Conservation (phyloP, 192 early-diverging fungal species). For the Entrophospora sp. region DNA sequence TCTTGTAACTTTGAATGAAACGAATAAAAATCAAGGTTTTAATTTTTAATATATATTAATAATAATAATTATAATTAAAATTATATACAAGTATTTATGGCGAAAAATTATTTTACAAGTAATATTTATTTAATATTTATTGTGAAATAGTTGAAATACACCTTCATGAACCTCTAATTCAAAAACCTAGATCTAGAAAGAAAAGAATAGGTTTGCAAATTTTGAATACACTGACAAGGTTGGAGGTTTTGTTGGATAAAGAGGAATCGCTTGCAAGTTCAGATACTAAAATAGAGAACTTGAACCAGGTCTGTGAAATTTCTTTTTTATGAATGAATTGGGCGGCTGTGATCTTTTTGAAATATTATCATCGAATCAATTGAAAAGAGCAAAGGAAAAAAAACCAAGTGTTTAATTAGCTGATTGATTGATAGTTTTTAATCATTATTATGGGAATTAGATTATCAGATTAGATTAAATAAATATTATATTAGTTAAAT, state of each 20-base stretch:
- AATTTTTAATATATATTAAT: not conserved
- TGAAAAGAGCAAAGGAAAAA: not conserved
- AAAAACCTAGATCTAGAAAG: conserved; percentile 31
- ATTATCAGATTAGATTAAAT: too few species aligned
- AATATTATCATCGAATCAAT: not conserved
- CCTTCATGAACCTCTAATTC: conserved; percentile 32
- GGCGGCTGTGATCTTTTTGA: not conserved
- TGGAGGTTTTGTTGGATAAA: conserved; percentile 35
- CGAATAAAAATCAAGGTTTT: conserved; percentile 31
- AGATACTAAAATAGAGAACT: not conserved
- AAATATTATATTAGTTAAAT: too few species aligned
- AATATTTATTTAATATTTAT: not conserved
- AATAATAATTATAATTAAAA: not conserved
- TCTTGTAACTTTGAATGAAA: conserved; percentile 26
- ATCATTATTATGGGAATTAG: too few species aligned
- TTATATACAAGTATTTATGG: not conserved
- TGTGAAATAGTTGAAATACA: conserved; percentile 29
- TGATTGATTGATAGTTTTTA: too few species aligned
- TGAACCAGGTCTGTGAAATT: conserved; percentile 25
- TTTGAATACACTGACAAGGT: conserved; percentile 30
- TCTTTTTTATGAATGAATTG: too few species aligned
- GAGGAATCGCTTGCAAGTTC: conserved; percentile 25
- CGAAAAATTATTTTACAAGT: not conserved
- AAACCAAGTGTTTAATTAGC: too few species aligned
- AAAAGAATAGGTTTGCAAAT: conserved; percentile 34